Percentiles rank a stretch among this genome's conserved stretches.
phyloP scores from a whole-genome alignment of 106 monocot species.

The Dendrobium huoshanense region DNA sequence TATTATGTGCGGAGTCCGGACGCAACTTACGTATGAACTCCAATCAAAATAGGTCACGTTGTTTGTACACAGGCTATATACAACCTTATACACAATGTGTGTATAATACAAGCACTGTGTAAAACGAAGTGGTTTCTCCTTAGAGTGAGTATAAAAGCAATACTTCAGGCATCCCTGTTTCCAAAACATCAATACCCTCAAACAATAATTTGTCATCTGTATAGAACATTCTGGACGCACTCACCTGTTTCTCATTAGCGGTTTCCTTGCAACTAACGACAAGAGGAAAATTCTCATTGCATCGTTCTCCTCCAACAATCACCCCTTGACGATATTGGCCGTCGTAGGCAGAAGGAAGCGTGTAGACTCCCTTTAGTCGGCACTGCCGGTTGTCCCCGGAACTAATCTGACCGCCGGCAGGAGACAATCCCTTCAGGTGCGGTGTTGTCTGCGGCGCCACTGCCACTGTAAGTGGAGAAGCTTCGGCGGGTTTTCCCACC shows the following conservation, averaged over 20 bases:
- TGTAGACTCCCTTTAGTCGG: constrained; percentile 55
- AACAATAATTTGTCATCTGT: background rate
- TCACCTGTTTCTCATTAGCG: constrained; percentile 55
- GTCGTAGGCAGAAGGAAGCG: constrained; percentile 19
- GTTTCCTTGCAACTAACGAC: constrained; percentile 33
- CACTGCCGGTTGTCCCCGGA: constrained; percentile 19
- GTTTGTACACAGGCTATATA: no score
- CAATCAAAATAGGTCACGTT: no score
- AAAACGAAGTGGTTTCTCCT: background rate
- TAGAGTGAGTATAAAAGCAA: background rate
- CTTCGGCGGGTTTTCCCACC: constrained; percentile 31
- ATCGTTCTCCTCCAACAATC: constrained; percentile 8
- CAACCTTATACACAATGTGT: background rate
- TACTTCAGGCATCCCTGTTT: background rate
- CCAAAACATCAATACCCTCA: background rate
- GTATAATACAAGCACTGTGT: background rate
- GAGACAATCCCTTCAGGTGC: constrained; percentile 31
- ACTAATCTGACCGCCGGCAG: constrained; percentile 13
- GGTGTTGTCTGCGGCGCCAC: constrained; percentile 14
- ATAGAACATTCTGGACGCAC: background rate
- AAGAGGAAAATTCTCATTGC: constrained; percentile 26
- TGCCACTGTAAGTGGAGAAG: constrained; percentile 18
- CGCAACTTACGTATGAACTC: background rate
- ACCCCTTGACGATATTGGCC: constrained; percentile 12
- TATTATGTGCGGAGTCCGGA: background rate